Conservation (phyloP, 1,139 yeast species). For the Kazachstania sp. region DNA sequence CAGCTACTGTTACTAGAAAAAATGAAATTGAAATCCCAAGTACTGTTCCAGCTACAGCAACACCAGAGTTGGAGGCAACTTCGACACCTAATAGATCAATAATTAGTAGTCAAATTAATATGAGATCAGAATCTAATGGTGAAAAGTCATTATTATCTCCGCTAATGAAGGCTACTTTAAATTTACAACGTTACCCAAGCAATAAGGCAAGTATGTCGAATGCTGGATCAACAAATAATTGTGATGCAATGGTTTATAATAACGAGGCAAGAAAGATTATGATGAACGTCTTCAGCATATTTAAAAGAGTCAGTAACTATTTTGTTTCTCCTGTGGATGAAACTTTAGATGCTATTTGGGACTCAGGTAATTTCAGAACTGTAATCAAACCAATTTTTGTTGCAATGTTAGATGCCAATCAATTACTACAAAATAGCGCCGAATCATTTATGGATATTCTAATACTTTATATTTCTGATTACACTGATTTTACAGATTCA, state of each 20-base stretch:
- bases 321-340: conserved; percentile 19
- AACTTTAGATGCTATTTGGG: conserved; percentile 17
- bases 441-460: conserved; percentile 18
- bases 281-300: conserved; percentile 27
- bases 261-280: conserved; percentile 27
- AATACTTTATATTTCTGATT: conserved; percentile 17
- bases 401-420: conserved; percentile 19
- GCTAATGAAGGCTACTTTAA: not conserved
- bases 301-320: conserved; percentile 25
- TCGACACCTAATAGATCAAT: not conserved
- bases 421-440: conserved; percentile 17
- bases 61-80: not conserved
- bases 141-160: not conserved
- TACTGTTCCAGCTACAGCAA: not conserved
- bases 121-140: conserved; percentile 1
- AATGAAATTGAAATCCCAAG: not conserved
- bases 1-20: conserved; percentile 3
- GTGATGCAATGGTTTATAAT: conserved; percentile 6
- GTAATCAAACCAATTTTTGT: conserved; percentile 23
- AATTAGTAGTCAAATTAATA: not conserved
- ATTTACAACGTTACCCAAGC: not conserved
- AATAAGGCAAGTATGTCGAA: conserved; percentile 3
- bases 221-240: not conserved
- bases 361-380: conserved; percentile 17
- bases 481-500: conserved; percentile 13